phyloP scores from a whole-genome alignment of 164 flowering plant genomes.

The Tetrastigma voinierianum region DNA sequence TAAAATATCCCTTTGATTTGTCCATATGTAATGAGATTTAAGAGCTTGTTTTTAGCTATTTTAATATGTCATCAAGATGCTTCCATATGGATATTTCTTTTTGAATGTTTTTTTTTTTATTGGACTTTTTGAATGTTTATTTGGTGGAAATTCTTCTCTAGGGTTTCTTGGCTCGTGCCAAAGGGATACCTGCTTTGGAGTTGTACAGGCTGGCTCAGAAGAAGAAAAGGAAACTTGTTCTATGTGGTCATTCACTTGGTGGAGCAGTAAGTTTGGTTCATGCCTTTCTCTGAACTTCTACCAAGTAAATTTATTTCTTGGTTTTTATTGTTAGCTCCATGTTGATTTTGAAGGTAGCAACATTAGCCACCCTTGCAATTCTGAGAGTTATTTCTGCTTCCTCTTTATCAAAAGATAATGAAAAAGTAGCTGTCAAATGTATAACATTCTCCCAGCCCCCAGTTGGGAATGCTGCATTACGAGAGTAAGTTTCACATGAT shows the following conservation, averaged over 20 bases:
- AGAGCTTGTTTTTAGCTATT: too few relatives aligned
- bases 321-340: background rate
- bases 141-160: slow-evolving; percentile 18
- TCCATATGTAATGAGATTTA: too few relatives aligned
- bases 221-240: slow-evolving; percentile 87
- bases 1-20: too few relatives aligned
- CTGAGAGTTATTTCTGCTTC: slow-evolving; percentile 84
- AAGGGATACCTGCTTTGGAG: slow-evolving; percentile 98
- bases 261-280: slow-evolving; percentile 78
- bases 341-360: slow-evolving; percentile 69
- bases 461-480: slow-evolving; percentile 94
- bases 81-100: background rate
- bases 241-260: slow-evolving; percentile 99
- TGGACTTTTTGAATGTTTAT: slow-evolving; percentile 4
- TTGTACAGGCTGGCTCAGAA: slow-evolving; percentile 94
- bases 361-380: slow-evolving; percentile 90
- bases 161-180: slow-evolving; percentile 98
- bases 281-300: background rate
- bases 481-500: slow-evolving; percentile 63
- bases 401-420: slow-evolving; percentile 62
- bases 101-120: slow-evolving; percentile 1
- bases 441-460: slow-evolving; percentile 99
- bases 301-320: background rate
- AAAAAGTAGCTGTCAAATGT: slow-evolving; percentile 75
- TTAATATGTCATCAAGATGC: too few relatives aligned